Base-by-base conservation (phyloP, 805 yeast species). In the Candida stauntonica region DNA sequence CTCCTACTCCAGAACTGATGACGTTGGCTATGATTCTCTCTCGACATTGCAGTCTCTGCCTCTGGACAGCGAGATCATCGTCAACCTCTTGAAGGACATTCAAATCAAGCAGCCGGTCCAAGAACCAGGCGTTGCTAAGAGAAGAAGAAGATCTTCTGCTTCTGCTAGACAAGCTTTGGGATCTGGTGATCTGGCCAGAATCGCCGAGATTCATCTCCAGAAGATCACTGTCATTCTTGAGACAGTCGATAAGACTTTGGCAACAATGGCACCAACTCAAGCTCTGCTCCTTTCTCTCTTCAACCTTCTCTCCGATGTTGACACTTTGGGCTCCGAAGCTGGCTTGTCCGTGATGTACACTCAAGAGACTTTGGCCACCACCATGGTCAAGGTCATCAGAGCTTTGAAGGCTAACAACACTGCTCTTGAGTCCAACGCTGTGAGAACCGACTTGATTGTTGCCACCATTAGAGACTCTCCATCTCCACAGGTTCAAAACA, bases 401-500 rank as follows among this genome's bases (percentile, higher is more conserved):
- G 64, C 69, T 6, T 63, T 86, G 64, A 75, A 76, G 46, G 50
- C 57, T 16, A 46, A 56, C 13, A 46, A 59, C 39, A 54, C 58
- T 9, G 59, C 63, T 43, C 59, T 78, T 14, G 87, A 84, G 48
- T 69, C 85, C 19, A 73, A 75, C 45, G 67, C 84, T 7, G 70
- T 89, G 29, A 74, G 98, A 60, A 91, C 96, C 3, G 98, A 91
- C 60, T 79, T 88, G 41, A 71, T 93, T 48, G 96, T 93, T 19
- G 82, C 91, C 32, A 84, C 96, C 15, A 89, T 93, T 39, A 77
- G 99, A 57, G 76, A 88, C 2, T 81, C 96, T 1, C 74, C 79
- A 31, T 86, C 95, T 20, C 98, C 97, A 3, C 98, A 91, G 61
- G 94, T 89, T 19, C 99, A 93, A 64, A 93, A 93, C 64, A 76